phyloP scores from a whole-genome alignment of 768 basidiomycete species.

The Mycena belliarum region DNA sequence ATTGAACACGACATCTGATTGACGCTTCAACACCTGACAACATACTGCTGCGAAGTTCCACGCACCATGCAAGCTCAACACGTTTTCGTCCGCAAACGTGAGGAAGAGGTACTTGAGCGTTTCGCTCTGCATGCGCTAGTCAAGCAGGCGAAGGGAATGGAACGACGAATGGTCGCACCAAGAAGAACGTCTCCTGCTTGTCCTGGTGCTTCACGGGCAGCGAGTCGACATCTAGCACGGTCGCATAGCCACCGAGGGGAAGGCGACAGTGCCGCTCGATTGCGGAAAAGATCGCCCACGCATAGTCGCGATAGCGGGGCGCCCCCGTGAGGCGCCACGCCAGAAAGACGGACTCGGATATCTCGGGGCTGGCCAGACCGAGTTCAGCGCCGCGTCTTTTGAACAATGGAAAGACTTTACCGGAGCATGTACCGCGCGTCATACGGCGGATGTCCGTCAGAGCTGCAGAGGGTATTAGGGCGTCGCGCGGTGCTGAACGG shows the following conservation, averaged over 20 bases:
- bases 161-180: constrained; percentile 42
- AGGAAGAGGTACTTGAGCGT: constrained; percentile 77
- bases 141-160: not conserved
- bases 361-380: constrained; percentile 56
- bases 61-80: constrained; percentile 60
- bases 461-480: constrained; percentile 4
- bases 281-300: constrained; percentile 72
- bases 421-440: constrained; percentile 28
- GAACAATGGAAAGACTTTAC: constrained; percentile 7
- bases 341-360: constrained; percentile 74
- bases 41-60: constrained; percentile 18
- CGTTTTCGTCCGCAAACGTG: constrained; percentile 61
- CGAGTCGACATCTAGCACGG: constrained; percentile 66
- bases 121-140: constrained; percentile 48
- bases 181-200: constrained; percentile 81
- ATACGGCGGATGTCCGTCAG: constrained; percentile 21
- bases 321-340: constrained; percentile 74
- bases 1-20: constrained; percentile 76
- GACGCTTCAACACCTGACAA: too few species aligned
- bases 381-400: too few species aligned
- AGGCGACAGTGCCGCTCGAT: constrained; percentile 67
- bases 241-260: constrained; percentile 63
- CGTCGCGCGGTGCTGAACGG: too few species aligned
- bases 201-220: constrained; percentile 59
- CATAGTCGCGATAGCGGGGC: constrained; percentile 59